phyloP scores from a whole-genome alignment of 305 asterid genomes.

The Fraxinus baroniana region DNA sequence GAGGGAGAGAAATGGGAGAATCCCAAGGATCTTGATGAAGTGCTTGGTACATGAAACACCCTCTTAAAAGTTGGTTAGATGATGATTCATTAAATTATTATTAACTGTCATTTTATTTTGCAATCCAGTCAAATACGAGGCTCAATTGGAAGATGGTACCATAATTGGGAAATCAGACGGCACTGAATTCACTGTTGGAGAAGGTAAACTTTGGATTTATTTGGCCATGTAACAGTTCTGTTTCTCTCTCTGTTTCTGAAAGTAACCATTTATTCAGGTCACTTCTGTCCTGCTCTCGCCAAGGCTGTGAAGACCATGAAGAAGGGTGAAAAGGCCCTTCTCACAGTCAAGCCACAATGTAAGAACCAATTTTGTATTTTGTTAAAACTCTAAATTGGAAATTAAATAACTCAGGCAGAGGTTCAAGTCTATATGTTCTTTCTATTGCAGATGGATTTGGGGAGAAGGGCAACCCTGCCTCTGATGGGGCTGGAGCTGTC shows the following conservation, averaged over 20 bases:
- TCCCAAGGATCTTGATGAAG: constrained; percentile 86
- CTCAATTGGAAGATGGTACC: constrained; percentile 71
- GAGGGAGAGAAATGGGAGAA: constrained; percentile 93
- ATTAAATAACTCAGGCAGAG: background rate
- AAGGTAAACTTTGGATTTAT: constrained; percentile 41
- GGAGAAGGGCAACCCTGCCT: constrained; percentile 74
- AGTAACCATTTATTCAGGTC: constrained; percentile 41
- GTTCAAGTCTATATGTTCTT: background rate
- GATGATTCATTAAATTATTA: background rate
- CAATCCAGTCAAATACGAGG: constrained; percentile 73
- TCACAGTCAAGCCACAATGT: constrained; percentile 88
- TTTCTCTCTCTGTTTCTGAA: background rate
- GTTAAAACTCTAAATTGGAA: background rate
- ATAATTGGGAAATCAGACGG: constrained; percentile 63
- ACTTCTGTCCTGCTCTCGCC: constrained; percentile 81
- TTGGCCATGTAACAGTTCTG: background rate
- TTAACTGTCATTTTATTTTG: constrained; percentile 22
- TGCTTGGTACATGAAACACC: constrained; percentile 45
- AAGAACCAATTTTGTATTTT: constrained; percentile 15
- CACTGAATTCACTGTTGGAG: constrained; percentile 66
- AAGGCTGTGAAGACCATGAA: constrained; percentile 90
- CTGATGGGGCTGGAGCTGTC: constrained; percentile 57
- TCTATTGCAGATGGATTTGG: constrained; percentile 84
- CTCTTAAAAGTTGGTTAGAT: background rate
- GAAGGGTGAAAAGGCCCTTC: constrained; percentile 77